These are phyloP conservation scores for Talaromyces stipitatus DNA, from an alignment of 495 filamentous ascomycete species.

Conservation along the genomic window DNA sequence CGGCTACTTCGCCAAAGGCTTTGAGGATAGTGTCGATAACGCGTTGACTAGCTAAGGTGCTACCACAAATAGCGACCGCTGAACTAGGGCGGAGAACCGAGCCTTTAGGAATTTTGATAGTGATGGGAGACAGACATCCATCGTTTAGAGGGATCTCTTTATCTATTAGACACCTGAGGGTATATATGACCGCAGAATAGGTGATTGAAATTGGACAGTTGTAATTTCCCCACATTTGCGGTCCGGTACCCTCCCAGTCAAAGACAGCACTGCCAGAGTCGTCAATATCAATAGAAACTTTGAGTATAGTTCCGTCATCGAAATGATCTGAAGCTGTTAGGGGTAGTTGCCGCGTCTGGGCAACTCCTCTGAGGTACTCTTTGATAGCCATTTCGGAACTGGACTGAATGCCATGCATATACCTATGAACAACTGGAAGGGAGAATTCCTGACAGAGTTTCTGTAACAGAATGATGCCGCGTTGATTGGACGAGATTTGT, in stretches of 20 bases:
- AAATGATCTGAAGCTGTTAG: slow-evolving; percentile 76
- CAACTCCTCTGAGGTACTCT: slow-evolving; percentile 53
- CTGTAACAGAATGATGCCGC: slow-evolving; percentile 86
- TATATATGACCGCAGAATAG: slow-evolving; percentile 90
- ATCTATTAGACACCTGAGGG: slow-evolving; percentile 76
- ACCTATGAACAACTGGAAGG: slow-evolving; percentile 85
- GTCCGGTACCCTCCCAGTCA: slow-evolving; percentile 71
- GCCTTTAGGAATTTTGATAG: slow-evolving; percentile 68
- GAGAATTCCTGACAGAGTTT: slow-evolving; percentile 83
- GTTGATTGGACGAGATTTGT: slow-evolving; percentile 92
- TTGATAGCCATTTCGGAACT: slow-evolving; percentile 79
- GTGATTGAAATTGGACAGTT: slow-evolving; percentile 92
- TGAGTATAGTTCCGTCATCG: slow-evolving; percentile 80
- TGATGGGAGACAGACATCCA: slow-evolving; percentile 79
- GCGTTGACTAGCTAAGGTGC: slow-evolving; percentile 76
- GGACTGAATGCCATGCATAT: slow-evolving; percentile 89
- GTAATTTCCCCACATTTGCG: slow-evolving; percentile 87
- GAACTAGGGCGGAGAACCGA: slow-evolving; percentile 76
- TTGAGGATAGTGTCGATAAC: slow-evolving; percentile 92
- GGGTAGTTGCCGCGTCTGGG: slow-evolving; percentile 66
- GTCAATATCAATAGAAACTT: slow-evolving; percentile 67
- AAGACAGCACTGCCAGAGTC: slow-evolving; percentile 68
- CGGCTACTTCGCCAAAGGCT: slow-evolving; percentile 85
- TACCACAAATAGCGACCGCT: slow-evolving; percentile 9
- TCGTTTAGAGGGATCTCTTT: slow-evolving; percentile 94